phyloP scores from a whole-genome alignment of 306 rosid genomes.

The Castanea crenata region DNA sequence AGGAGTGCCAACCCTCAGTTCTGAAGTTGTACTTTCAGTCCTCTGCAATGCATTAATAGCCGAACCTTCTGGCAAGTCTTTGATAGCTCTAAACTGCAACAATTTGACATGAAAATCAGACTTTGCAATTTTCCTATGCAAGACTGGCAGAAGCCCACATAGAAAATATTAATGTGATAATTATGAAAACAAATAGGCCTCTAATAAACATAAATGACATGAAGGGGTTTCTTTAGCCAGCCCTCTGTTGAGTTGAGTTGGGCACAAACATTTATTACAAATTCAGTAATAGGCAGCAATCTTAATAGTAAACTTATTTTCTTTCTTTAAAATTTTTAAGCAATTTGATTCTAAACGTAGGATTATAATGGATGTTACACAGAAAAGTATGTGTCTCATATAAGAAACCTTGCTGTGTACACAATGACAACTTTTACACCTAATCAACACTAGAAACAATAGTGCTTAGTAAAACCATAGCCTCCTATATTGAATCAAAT shows the following conservation, averaged over 20 bases:
- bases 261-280: background rate
- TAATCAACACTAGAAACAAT: background rate
- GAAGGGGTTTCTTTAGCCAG: background rate
- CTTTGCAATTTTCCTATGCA: slow-evolving; percentile 19
- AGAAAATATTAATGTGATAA: slow-evolving; percentile 10
- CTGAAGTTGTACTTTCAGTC: slow-evolving; percentile 29
- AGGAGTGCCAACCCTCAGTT: slow-evolving; percentile 34
- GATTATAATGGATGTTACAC: background rate
- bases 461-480: background rate
- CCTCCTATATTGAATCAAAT: background rate
- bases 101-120: slow-evolving; percentile 26
- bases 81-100: slow-evolving; percentile 47
- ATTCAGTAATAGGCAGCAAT: background rate
- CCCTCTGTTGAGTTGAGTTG: background rate
- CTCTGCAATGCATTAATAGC: slow-evolving; percentile 22
- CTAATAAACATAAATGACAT: background rate
- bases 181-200: background rate
- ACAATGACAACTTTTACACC: background rate
- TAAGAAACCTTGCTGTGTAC: background rate
- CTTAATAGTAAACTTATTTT: background rate
- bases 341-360: background rate
- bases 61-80: slow-evolving; percentile 37
- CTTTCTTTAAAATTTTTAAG: background rate
- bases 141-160: background rate
- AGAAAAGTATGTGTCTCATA: background rate